phyloP scores from a whole-genome alignment of 352 stramenopile species.

The Proteromonas lacertae region DNA sequence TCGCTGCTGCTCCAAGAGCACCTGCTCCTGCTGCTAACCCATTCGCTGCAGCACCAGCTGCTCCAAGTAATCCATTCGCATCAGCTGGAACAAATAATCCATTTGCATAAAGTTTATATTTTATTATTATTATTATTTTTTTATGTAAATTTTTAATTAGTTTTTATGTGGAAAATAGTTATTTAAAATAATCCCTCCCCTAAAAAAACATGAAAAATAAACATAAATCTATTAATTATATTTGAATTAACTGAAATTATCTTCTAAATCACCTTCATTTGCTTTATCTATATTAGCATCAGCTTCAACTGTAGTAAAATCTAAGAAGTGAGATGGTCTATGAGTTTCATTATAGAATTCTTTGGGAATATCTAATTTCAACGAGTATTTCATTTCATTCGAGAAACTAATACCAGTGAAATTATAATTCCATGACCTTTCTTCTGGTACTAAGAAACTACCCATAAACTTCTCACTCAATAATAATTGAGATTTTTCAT shows the following conservation, averaged over 20 bases:
- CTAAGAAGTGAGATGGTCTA: slow-evolving; percentile 92
- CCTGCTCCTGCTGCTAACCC: too few relatives aligned
- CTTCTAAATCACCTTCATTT: slow-evolving; percentile 56
- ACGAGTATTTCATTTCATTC: slow-evolving; percentile 75
- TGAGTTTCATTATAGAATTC: slow-evolving; percentile 94
- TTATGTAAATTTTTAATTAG: background rate
- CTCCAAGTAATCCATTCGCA: too few relatives aligned
- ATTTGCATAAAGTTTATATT: background rate
- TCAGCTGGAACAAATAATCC: background rate
- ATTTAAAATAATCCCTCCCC: background rate
- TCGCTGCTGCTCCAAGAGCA: too few relatives aligned
- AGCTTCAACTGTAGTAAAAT: slow-evolving; percentile 84
- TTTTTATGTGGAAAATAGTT: background rate
- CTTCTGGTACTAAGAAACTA: slow-evolving; percentile 94
- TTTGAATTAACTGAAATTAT: slow-evolving; percentile 17
- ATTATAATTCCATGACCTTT: slow-evolving; percentile 98
- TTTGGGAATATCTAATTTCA: slow-evolving; percentile 89
- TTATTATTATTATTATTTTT: background rate
- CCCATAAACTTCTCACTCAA: slow-evolving; percentile 92
- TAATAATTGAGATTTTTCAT: slow-evolving; percentile 97
- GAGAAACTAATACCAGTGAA: slow-evolving; percentile 97
- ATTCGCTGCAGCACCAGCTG: too few relatives aligned
- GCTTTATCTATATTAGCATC: slow-evolving; percentile 37
- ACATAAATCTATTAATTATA: background rate
- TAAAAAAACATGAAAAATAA: background rate